Evolutionary conservation across 805 yeast genomes (phyloP), one percentile per base, ranked within the genome.

Genomic region (Zygotorulaspora chibaensis): DNA sequence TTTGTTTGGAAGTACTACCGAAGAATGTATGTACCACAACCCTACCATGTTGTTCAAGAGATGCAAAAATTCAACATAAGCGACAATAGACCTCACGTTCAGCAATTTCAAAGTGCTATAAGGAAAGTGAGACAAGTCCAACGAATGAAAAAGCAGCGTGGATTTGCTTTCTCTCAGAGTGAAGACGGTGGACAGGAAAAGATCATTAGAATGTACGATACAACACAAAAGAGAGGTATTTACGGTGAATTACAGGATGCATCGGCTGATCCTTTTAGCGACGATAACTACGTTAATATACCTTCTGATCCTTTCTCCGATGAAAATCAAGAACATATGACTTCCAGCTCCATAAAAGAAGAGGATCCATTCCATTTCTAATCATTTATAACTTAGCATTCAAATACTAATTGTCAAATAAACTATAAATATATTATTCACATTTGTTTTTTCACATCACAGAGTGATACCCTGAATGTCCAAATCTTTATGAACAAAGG

Each of bases 81-180:
- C 50, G 96, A 91, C 63, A 86, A 86, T 65, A 77, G 96, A 53
- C 99, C 99, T n/a, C 80, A 96, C 56, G 81, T 90, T 77, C 96
- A 89, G 56, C 95, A 90, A 53, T 93, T 93, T 75, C 99, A 93
- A 67, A 89, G 85, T 65, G 97, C 98, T 5, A 93, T 93, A 46
- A 77, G 98, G 61, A 93, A 89, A 62, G 98, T 93, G 18, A 83
- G 99, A 67, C 99, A 95, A 67, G 98, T 93, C 31, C 96, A 91
- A 66, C 79, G 99, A 66, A 91, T 93, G 87, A 86, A 95, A 64
- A 93, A 93, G 61, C 99, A 93, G 69, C 82, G 98, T 68, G 99
- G 99, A 5, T 93, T 87, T 73, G 99, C 99, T 1, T 93, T 93
- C 59, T 89, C 97, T 6, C 98, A 93, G 66, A 89, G 86, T 38